Evolutionary conservation across 352 stramenopile genomes (phyloP).

Genomic region (Halophytophthora batemanensis): DNA sequence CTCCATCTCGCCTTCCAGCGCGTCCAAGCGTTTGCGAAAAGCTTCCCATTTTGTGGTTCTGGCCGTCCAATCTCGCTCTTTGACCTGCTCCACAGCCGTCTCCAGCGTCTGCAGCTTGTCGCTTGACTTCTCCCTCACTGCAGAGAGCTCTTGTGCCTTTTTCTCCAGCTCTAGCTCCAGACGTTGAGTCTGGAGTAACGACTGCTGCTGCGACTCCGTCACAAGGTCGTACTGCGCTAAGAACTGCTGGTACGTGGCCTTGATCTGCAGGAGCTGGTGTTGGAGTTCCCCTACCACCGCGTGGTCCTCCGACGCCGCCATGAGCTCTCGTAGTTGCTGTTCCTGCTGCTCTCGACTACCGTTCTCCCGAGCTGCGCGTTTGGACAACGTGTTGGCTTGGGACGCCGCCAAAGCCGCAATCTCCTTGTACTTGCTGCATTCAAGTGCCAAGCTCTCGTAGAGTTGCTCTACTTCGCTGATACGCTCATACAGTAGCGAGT

Average conservation of each 20-base stretch:
- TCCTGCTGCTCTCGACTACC: constrained; percentile 53
- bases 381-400: constrained; percentile 58
- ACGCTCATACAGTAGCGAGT: constrained; percentile 56
- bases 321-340: constrained; percentile 65
- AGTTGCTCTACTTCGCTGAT: constrained; percentile 74
- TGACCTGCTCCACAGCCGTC: constrained; percentile 40
- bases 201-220: constrained; percentile 48
- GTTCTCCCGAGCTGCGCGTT: constrained; percentile 35
- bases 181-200: constrained; percentile 49
- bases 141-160: constrained; percentile 30
- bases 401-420: constrained; percentile 56
- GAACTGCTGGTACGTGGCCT: constrained; percentile 82
- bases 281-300: constrained; percentile 89
- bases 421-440: constrained; percentile 65
- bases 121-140: constrained; percentile 33
- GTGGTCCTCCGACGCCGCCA: constrained; percentile 85
- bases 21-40: constrained; percentile 69
- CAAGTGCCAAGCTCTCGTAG: constrained; percentile 59
- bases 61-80: constrained; percentile 55
- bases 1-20: constrained; percentile 58
- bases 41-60: constrained; percentile 65
- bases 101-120: constrained; percentile 42
- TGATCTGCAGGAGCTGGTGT: constrained; percentile 88
- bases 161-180: constrained; percentile 57
- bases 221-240: constrained; percentile 58